Evolutionary conservation across 345 rosid species (phyloP), one percentile per base, ranked within the genome.

Genomic region (Dimocarpus longan): DNA sequence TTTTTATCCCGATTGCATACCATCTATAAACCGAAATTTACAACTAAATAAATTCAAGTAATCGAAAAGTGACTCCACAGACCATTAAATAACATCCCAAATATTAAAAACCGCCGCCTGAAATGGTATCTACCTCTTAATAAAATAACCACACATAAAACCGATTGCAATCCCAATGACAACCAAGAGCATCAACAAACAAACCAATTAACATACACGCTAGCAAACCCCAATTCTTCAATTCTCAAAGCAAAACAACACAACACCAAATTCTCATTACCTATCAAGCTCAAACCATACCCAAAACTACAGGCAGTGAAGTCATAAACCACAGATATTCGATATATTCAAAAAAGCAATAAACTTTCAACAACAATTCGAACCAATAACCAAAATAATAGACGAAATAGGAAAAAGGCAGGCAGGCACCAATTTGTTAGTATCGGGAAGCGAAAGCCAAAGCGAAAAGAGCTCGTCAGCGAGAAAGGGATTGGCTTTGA

Each of bases 361-460:
- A 10, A 19, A 21, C 12, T 8, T 21, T 60, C 5, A 60, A 68
- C 26, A 4, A 68, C 54, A 42, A 54, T 56, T 71, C 9, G 13
- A 56, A 26, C 26, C 21, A 37, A 43, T 32, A 68, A 68, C 19
- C 52, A 68, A 68, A 10, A 65, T 9, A 10, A 11, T 56, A 52
- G 21, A 5, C 15, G 18, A 10, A 73, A 39, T 2, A 9, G 57
- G 6, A 10, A 63, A 19, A 63, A 10, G 15, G 37, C 37, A 46
- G 52, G 52, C 52, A 78, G 28, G n/a, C 59, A 95, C 99, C 94
- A 92, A 88, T 62, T 91, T 92, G 76, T 84, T 82, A 76, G 97
- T 85, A 43, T 96, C 98, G 5, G 99, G 94, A 24, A 96, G 92
- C 3, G 97, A 84, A 75, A 96, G 95, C 99, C 99, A 94, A 86